Evolutionary conservation across 164 flowering plant species (phyloP), one percentile per base, ranked within the genome.

Genomic region (Umbellularia californica): DNA sequence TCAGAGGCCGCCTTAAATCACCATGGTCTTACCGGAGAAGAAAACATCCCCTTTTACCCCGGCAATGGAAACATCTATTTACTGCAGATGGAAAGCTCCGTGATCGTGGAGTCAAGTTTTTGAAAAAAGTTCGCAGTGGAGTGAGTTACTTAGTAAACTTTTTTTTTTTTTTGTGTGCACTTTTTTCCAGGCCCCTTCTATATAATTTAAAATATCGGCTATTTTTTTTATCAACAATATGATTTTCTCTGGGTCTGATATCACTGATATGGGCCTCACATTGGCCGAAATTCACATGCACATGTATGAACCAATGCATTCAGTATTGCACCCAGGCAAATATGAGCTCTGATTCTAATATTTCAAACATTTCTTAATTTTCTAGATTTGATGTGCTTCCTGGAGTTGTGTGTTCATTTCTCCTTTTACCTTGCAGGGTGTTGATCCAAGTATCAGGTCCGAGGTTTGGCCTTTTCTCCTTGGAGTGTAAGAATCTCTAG

Each of bases 381-480:
- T 67, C 50, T 67, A 19, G 23, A 17, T 19, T 50, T 70, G 19
- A 2, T 41, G 12, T 14, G 22, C 15, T 28, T 15, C 35, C 47
- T 20, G 9, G n/a, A 14, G 25, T 66, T 51, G 19, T 65, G 47
- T 70, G 51, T 60, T 73, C 25, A 65, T 73, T 52, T 30, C 47
- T 66, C 24, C 24, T 58, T 72, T 68, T 72, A 24, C 70, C 17
- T 63, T 87, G 83, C 75, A 95, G 99, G 99, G 98, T 65, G 86
- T 95, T 71, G 93, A 95, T 85, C 92, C 91, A 68, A 87, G 89
- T 71, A 90, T 95, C 51, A 87, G 98, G 81, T 83, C 85, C 25
- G 99, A 95, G 77, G 99, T 93, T 75, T 95, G 99, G 98, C 99
- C 97, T 15, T 95, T 93, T 79, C 97, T 95, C 58, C 97, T 93